Conservation (phyloP, 2,329 filamentous ascomycete species). For the Amylocarpus encephaloides region DNA sequence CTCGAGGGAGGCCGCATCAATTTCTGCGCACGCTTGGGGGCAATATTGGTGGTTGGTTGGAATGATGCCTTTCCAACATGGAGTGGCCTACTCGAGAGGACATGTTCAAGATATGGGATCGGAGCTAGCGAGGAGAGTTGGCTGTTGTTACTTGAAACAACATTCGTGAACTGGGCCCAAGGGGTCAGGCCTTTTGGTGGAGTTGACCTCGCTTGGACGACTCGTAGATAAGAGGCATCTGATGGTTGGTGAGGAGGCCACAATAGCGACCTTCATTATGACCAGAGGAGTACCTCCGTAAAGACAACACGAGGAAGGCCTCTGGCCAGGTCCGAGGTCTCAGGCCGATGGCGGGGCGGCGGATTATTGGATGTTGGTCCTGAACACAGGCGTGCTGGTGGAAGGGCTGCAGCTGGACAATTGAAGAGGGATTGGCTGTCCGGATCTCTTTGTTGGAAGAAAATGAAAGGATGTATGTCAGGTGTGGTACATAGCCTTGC, state of each 20-base stretch:
- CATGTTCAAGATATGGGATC: background rate
- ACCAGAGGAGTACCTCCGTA: background rate
- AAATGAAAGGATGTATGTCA: background rate
- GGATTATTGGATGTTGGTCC: constrained; percentile 2
- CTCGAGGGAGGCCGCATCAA: background rate
- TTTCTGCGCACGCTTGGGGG: background rate
- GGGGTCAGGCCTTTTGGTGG: background rate
- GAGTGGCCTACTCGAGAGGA: background rate
- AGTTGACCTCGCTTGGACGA: background rate
- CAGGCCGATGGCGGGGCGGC: background rate
- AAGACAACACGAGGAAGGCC: too few species aligned
- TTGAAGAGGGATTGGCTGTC: background rate
- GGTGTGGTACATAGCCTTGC: background rate
- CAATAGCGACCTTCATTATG: background rate
- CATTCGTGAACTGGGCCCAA: background rate
- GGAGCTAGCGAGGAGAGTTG: background rate
- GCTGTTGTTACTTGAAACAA: too few species aligned
- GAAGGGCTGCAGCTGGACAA: background rate
- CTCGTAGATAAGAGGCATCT: background rate
- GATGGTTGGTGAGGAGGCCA: background rate
- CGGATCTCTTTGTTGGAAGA: background rate
- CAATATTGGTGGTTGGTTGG: background rate
- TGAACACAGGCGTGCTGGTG: background rate
- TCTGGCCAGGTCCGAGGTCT: background rate
- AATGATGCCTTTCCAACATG: background rate